phyloP scores from a whole-genome alignment of 1,284 basidiomycete genomes.

The Mycena sp. region DNA sequence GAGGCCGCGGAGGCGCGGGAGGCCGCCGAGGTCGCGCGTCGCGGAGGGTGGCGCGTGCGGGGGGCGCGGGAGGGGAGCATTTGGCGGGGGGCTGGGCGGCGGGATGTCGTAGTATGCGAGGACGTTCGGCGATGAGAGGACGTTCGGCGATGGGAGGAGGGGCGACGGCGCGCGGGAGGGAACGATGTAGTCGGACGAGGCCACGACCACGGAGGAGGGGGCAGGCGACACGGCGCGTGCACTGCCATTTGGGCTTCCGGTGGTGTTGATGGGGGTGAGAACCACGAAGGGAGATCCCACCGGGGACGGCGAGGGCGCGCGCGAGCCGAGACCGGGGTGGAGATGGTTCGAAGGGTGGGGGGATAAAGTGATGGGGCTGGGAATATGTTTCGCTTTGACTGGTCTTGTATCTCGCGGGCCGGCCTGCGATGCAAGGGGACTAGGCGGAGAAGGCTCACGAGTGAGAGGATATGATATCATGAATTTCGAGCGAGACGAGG shows the following conservation, averaged over 20 bases:
- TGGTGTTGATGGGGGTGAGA: conserved; percentile 31
- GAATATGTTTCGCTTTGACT: conserved; percentile 8
- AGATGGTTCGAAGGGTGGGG: conserved; percentile 64
- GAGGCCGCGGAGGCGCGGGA: conserved; percentile 29
- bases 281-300: conserved; percentile 33
- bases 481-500: conserved; percentile 25
- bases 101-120: conserved; percentile 63
- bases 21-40: conserved; percentile 30
- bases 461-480: conserved; percentile 38
- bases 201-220: conserved; percentile 34
- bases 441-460: conserved; percentile 20
- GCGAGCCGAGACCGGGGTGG: conserved; percentile 45
- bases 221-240: conserved; percentile 16
- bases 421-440: conserved; percentile 37
- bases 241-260: conserved; percentile 8
- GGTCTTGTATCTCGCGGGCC: background rate
- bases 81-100: conserved; percentile 63
- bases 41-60: conserved; percentile 39
- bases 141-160: conserved; percentile 41
- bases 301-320: conserved; percentile 32
- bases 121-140: conserved; percentile 43
- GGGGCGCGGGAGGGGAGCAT: conserved; percentile 55
- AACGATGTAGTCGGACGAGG: conserved; percentile 43
- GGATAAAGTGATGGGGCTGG: conserved; percentile 41
- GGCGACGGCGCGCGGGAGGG: conserved; percentile 38